Evolutionary conservation across 2,329 filamentous ascomycete genomes (phyloP).

Genomic region (Fusarium kyushuense): DNA sequence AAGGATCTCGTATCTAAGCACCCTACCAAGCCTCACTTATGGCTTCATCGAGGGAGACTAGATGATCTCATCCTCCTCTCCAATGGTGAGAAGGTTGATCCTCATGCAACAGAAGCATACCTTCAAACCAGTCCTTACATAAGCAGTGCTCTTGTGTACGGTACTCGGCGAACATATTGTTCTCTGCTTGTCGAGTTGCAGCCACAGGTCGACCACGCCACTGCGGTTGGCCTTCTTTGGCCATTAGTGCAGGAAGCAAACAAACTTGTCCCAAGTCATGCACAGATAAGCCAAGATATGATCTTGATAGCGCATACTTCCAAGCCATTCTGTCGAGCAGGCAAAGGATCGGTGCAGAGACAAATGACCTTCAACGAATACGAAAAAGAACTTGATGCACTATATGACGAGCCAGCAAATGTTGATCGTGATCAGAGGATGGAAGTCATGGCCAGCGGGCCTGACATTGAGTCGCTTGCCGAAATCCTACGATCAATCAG

Average conservation of each 20-base stretch:
- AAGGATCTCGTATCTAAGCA: conserved; percentile 2
- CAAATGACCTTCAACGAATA: neutral
- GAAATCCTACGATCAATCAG: neutral
- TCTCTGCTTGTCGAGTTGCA: neutral
- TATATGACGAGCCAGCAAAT: neutral
- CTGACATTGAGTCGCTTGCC: neutral
- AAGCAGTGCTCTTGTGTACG: neutral
- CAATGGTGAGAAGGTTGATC: conserved; percentile 1
- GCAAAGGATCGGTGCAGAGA: neutral
- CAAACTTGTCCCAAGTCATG: neutral
- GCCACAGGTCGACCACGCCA: neutral
- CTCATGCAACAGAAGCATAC: neutral
- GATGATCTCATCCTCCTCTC: conserved; percentile 5
- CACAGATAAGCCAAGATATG: neutral
- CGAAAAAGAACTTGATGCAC: neutral
- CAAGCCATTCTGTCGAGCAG: neutral
- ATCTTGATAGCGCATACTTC: neutral
- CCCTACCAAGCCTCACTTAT: neutral
- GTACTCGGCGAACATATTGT: neutral
- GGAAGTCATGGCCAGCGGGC: neutral
- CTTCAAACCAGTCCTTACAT: neutral
- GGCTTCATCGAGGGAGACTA: neutral
- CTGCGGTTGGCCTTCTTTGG: neutral
- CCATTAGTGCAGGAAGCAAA: neutral
- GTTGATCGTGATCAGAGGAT: neutral